Evolutionary conservation across 805 yeast species (phyloP), one percentile per base, ranked within the genome.

Genomic region (Lachancea cidri): DNA sequence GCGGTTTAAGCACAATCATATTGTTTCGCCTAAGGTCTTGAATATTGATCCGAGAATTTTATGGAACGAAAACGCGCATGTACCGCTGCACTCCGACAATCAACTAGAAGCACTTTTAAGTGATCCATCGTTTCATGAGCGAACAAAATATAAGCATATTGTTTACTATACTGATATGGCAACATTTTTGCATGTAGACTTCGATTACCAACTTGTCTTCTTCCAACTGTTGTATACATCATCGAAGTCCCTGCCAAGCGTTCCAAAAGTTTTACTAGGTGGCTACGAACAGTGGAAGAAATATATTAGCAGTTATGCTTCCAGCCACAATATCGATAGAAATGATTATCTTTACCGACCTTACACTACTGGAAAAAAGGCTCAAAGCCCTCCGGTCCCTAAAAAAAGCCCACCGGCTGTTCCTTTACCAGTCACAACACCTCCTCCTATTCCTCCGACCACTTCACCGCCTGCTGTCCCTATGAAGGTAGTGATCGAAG

Each of bases 281-380:
- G 77, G 77, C 1, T 68, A 64, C 43, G 67, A 66, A 30, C 65
- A 69, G 33, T 72, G 77, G 77, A 48, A 58, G 14, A 57, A 58
- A 29, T 56, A 55, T 17, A 30, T 68, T 7, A 57, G 59, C 7
- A 60, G 58, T 7, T 53, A 59, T n/a, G 48, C 60, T 7, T 46
- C 42, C 9, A 48, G 53, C 17, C 53, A 48, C 17, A 44, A 46
- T 4, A 54, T 67, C 17, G 47, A 44, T 9, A 48, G 53, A 3
- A 52, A 49, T n/a, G 47, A 45, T 16, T 58, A 47, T 39, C 38
- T 58, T 2, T 50, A 46, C 43, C 33, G 39, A 14, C 29, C 37
- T 4, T 13, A 30, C 14, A 13, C 35, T 7, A 20, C 39, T 8
- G 17, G 22, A 29, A 29, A 5, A 40, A 32, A 18, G 16, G 41